Conservation (phyloP, 768 basidiomycete species). For the Suillus discolor region DNA sequence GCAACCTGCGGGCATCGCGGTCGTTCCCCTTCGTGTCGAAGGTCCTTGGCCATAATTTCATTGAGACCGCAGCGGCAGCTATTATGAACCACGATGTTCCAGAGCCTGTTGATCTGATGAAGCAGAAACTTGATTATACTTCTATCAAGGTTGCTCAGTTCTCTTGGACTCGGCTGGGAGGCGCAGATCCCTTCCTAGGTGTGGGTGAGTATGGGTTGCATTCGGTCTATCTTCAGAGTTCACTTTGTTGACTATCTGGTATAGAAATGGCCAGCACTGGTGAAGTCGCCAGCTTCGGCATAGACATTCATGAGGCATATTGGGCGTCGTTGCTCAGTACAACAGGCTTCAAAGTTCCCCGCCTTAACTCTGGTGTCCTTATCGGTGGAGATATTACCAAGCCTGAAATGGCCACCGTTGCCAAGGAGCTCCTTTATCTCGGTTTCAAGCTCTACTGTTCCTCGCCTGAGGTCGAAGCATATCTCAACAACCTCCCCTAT, state of each 20-base stretch:
- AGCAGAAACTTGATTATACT: conserved; percentile 83
- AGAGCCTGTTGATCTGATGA: conserved; percentile 90
- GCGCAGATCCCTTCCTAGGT: conserved; percentile 96
- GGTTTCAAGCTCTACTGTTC: conserved; percentile 97
- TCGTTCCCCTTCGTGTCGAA: conserved; percentile 99
- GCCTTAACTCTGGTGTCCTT: conserved; percentile 82
- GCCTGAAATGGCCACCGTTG: conserved; percentile 85
- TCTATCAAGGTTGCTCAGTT: conserved; percentile 98
- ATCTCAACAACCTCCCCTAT: conserved; percentile 77
- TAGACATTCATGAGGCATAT: conserved; percentile 93
- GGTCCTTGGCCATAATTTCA: conserved; percentile 96
- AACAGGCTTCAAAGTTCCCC: conserved; percentile 93
- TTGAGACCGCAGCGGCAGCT: conserved; percentile 88
- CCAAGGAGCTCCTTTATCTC: conserved; percentile 76
- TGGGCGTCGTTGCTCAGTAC: conserved; percentile 94
- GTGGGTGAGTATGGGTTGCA: conserved; percentile 62
- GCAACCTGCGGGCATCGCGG: conserved; percentile 95
- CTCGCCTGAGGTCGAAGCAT: conserved; percentile 75
- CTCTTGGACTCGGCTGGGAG: conserved; percentile 94
- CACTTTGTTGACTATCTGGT: neutral
- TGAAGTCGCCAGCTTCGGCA: conserved; percentile 95
- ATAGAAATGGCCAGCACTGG: conserved; percentile 98
- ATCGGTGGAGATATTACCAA: conserved; percentile 88
- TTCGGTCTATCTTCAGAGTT: neutral
- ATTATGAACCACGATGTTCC: conserved; percentile 88